Base-by-base conservation (phyloP, 2,329 filamentous ascomycete genomes). In the Pseudogymnoascus sp. region DNA sequence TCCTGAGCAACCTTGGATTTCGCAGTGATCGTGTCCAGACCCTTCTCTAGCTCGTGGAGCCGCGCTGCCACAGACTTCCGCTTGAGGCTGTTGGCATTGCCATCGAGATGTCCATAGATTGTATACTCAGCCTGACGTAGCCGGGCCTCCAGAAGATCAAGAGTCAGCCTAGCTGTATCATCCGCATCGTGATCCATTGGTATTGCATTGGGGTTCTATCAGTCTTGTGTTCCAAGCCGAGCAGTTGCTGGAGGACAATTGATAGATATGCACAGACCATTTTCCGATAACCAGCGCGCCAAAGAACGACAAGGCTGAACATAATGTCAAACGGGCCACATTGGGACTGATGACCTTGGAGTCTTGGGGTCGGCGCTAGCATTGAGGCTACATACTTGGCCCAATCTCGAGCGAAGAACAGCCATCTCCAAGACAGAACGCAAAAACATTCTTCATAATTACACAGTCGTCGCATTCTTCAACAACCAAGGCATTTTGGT, bases 1-100 rank as follows among this genome's bases (percentile, higher is more conserved):
- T 74, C 72, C 53, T 73, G 71, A 26, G 73, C 63, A 11, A 70
- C 68, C 63, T 66, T 68, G 24, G 71, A 73, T 38, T 69, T 72
- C 2, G 71, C 68, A 28, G 50, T 53, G 19, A 63, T 37, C 41
- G 22, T 19, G 26, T 64, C 40, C 16, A 64, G 61, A 5, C 37
- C 33, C 19, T 60, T 37, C 37, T 64, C 63, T 12, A 64, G 38
- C 31, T 60, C 63, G n/a, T 37, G 24, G 2, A 64, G 46, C 16
- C 63, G 24, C 40, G 56, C 37, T 22, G 60, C 24, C 24, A 50
- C 60, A 6, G 60, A 31, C 60, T 43, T 61, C 41, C 22, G 37
- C 28, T 61, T 43, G 37, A 31, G 11, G n/a, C 26, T 35, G 35
- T 59, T 35, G 28, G 28, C 31, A 24, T 31, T 19, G 35, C 16